Conservation (phyloP, 495 filamentous ascomycete species). For the Xylaria venustula region DNA sequence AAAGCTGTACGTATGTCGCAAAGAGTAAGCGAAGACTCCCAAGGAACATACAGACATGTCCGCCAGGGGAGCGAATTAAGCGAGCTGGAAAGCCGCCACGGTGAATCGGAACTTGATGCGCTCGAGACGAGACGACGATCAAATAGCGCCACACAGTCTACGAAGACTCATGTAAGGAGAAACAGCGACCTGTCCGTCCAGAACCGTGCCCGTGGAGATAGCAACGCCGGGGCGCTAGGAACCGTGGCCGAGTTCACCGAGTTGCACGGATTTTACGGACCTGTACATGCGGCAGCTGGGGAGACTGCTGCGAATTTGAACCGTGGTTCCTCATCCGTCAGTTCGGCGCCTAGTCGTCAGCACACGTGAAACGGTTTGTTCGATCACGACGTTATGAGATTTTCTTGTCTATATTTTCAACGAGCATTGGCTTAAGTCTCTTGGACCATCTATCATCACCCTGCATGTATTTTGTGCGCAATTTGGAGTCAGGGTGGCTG, state of each 20-base stretch:
- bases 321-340: neutral
- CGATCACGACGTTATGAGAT: neutral
- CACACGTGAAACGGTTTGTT: neutral
- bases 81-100: constrained; percentile 32
- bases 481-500: constrained; percentile 3
- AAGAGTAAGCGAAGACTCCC: constrained; percentile 32
- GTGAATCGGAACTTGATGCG: constrained; percentile 29
- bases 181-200: constrained; percentile 20
- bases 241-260: constrained; percentile 32
- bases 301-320: constrained; percentile 31
- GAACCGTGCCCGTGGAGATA: neutral
- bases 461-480: neutral
- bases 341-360: neutral
- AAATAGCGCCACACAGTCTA: constrained; percentile 10
- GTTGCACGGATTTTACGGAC: constrained; percentile 35
- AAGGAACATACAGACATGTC: constrained; percentile 25
- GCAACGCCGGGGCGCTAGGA: constrained; percentile 20
- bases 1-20: constrained; percentile 15
- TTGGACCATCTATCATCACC: neutral
- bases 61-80: constrained; percentile 40
- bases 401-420: neutral
- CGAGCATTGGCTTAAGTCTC: neutral
- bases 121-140: constrained; percentile 17
- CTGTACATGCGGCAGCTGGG: constrained; percentile 23
- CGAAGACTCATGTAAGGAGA: constrained; percentile 7